These are phyloP conservation scores for Exsudoporus floridanus DNA, from an alignment of 1,284 basidiomycete genomes.

Conservation along the genomic window DNA sequence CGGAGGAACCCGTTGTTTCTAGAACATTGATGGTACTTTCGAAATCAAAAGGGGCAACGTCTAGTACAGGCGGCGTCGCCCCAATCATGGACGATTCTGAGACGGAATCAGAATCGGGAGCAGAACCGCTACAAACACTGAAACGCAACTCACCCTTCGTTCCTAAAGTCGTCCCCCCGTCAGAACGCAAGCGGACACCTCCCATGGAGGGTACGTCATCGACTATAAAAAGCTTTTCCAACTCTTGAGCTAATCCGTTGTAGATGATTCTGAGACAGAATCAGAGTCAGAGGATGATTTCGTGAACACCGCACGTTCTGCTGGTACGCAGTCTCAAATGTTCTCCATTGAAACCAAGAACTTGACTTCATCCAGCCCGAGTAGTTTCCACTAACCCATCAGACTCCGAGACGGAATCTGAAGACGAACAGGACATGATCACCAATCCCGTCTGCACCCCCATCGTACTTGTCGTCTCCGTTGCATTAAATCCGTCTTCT, in stretches of 20 bases:
- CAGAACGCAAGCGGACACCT: constrained; percentile 22
- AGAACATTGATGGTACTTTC: constrained; percentile 27
- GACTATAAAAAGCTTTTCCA: not conserved
- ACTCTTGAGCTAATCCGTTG: not conserved
- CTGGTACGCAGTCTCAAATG: constrained; percentile 2
- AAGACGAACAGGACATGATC: constrained; percentile 42
- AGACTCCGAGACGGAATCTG: constrained; percentile 46
- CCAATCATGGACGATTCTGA: constrained; percentile 35
- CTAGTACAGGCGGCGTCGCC: not conserved
- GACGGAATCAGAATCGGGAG: constrained; percentile 47
- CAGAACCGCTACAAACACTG: constrained; percentile 8
- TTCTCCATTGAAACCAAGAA: not conserved
- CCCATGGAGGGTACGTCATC: constrained; percentile 17
- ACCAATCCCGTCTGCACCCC: constrained; percentile 21
- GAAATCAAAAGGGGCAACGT: constrained; percentile 7
- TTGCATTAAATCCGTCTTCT: not conserved
- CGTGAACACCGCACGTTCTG: constrained; percentile 7
- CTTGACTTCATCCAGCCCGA: not conserved
- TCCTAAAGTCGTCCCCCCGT: constrained; percentile 1
- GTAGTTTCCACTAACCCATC: constrained; percentile 12
- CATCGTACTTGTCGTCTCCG: not conserved
- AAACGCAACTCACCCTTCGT: constrained; percentile 30
- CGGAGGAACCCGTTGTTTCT: constrained; percentile 27
- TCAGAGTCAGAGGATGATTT: constrained; percentile 40
- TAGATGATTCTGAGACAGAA: constrained; percentile 43